A percentile compares a stretch with the other conserved stretches of the same genome.
These are phyloP conservation scores for Phaeosphaeria sp. DNA, from an alignment of 2,329 filamentous ascomycete genomes.

Conservation along the genomic window DNA sequence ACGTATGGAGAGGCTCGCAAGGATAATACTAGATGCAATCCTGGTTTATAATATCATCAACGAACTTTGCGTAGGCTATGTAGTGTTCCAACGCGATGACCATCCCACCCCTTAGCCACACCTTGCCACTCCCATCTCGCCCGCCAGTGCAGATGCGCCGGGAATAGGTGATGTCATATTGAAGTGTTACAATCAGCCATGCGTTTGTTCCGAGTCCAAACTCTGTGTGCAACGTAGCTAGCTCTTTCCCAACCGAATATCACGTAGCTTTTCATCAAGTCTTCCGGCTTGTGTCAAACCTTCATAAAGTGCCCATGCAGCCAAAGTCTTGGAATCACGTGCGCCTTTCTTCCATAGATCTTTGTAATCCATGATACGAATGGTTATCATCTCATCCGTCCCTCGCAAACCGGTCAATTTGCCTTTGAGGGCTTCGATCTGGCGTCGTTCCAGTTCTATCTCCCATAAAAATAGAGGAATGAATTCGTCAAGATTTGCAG, in stretches of 20 bases:
- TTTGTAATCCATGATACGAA: conserved; percentile 56
- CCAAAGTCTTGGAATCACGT: conserved; percentile 62
- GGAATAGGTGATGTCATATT: too few species aligned
- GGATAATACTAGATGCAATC: too few species aligned
- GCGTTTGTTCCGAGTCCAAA: too few species aligned
- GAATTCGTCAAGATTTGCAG: conserved; percentile 63
- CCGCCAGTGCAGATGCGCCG: too few species aligned
- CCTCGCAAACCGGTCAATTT: conserved; percentile 58
- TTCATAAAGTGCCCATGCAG: conserved; percentile 64
- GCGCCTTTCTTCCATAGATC: conserved; percentile 59
- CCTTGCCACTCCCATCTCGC: too few species aligned
- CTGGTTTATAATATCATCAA: too few species aligned
- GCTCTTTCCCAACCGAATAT: neutral
- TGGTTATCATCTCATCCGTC: conserved; percentile 61
- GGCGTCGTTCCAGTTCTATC: conserved; percentile 39
- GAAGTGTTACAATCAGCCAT: too few species aligned
- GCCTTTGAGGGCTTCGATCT: conserved; percentile 53
- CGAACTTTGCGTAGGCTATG: too few species aligned
- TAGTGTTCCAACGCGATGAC: too few species aligned
- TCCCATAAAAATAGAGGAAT: conserved; percentile 61
- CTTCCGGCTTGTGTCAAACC: conserved; percentile 59
- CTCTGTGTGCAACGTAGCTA: neutral
- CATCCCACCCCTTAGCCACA: too few species aligned
- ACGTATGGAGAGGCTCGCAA: conserved; percentile 4
- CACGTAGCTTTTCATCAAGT: conserved; percentile 24